phyloP scores from a whole-genome alignment of 148 eudicot genomes.

The Talinum fruticosum region DNA sequence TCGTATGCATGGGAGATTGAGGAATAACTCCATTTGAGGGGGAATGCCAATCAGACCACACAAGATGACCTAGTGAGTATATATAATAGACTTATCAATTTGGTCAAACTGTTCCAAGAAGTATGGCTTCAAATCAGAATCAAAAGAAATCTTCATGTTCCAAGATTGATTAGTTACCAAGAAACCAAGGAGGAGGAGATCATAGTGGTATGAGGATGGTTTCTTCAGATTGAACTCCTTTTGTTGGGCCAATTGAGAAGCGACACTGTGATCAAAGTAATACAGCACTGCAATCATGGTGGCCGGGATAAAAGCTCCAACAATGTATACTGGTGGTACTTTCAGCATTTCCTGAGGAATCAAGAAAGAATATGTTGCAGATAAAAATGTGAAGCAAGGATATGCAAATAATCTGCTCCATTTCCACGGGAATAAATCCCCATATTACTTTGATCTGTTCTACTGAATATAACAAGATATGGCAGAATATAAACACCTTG shows the following conservation, averaged over 20 bases:
- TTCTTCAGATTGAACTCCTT: conserved; percentile 91
- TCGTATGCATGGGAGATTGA: conserved; percentile 99
- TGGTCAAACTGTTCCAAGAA: background rate
- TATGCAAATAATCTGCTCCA: background rate
- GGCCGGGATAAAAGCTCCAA: conserved; percentile 97
- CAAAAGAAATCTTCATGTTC: background rate
- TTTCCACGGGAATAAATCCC: background rate
- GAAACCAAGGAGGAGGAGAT: conserved; percentile 90
- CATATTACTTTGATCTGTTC: background rate
- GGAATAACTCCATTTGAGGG: conserved; percentile 99
- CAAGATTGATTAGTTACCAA: conserved; percentile 42
- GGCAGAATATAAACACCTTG: conserved; percentile 47
- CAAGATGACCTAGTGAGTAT: conserved; percentile 52
- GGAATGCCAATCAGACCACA: conserved; percentile 97
- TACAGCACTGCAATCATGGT: conserved; percentile 99
- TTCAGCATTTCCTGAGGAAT: conserved; percentile 72
- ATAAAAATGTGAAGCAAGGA: conserved; percentile 10
- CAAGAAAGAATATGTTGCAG: background rate
- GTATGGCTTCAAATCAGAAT: background rate
- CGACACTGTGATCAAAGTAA: conserved; percentile 98
- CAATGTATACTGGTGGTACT: conserved; percentile 76
- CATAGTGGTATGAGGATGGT: conserved; percentile 94
- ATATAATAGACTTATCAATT: background rate
- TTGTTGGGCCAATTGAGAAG: conserved; percentile 98
- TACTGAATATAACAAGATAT: background rate